Base-by-base conservation (phyloP, 176 grass and related monocot genomes). In the Ensete glaucum region DNA sequence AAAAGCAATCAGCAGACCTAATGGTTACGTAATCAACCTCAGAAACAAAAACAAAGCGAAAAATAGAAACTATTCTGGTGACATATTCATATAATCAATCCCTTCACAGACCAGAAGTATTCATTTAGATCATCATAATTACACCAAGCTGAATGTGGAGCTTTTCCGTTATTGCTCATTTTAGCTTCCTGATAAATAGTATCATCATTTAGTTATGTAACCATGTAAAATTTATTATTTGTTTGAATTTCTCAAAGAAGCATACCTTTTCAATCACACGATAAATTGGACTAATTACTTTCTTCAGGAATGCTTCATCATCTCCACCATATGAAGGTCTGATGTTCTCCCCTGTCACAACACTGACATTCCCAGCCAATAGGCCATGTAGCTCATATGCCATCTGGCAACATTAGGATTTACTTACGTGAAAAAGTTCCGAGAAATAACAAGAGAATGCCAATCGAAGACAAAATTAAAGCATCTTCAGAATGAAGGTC, bases 51-150 rank as follows among this genome's bases (percentile, higher is more conserved):
- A 3, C 34, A 43, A 43, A 43, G 5, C 4, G 3, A 43, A 43
- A 43, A 43, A 43, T 43, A 6, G 5, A 43, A 43, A 43, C 3
- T 43, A 43, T 43, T 43, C 34, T 43, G 34, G 34, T 43, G 3
- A 43, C 34, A 43, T 43, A 43, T 43, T 43, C 34, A 43, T 43
- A 43, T 43, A 43, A 43, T 43, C 34, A 43, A 43, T 43, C 34
- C 34, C 34, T 3, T 43, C 34, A 43, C 34, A 43, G 4, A 98
- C 94, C 94, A 98, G 77, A 98, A 98, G 50, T 98, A 93, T 85
- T 98, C 90, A 59, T 93, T 98, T 10, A 93, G 71, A 88, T 98
- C 94, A 85, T 98, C 90, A 21, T 98, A 98, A 68, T 98, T 98
- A 79, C 94, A 88, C 94, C 94, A 98, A 63, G 83, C 85, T 34